These are phyloP conservation scores for Tricholoma flavovirens DNA, from an alignment of 768 basidiomycete species.

Conservation along the genomic window DNA sequence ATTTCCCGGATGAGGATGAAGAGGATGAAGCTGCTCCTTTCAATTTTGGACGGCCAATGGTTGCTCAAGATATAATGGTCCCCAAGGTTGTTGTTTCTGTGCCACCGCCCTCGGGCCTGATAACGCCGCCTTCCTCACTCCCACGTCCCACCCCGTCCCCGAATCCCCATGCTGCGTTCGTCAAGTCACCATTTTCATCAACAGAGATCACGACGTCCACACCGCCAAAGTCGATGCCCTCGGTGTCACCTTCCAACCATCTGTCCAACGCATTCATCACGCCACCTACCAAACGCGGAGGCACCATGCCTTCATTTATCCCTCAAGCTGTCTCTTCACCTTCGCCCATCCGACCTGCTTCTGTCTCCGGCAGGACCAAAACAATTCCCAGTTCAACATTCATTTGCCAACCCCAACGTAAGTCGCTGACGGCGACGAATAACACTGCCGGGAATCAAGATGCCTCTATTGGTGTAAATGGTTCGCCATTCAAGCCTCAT, in stretches of 20 bases:
- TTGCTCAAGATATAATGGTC: not conserved
- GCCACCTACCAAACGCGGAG: slow-evolving; percentile 49
- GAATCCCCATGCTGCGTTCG: slow-evolving; percentile 37
- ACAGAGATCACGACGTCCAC: slow-evolving; percentile 23
- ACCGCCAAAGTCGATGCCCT: slow-evolving; percentile 23
- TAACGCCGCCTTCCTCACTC: slow-evolving; percentile 27
- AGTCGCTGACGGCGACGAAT: slow-evolving; percentile 26
- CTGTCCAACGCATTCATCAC: slow-evolving; percentile 36
- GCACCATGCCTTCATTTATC: slow-evolving; percentile 48
- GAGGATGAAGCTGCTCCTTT: slow-evolving; percentile 8
- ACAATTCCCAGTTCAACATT: slow-evolving; percentile 32
- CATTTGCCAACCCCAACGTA: slow-evolving; percentile 39
- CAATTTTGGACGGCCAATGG: slow-evolving; percentile 9
- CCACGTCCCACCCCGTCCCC: slow-evolving; percentile 39
- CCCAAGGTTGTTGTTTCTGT: slow-evolving; percentile 4
- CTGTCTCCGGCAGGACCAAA: slow-evolving; percentile 26
- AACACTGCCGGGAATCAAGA: slow-evolving; percentile 21
- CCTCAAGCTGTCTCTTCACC: slow-evolving; percentile 52
- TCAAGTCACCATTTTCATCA: slow-evolving; percentile 29
- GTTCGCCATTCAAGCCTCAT: slow-evolving; percentile 56
- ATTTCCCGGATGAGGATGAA: slow-evolving; percentile 26
- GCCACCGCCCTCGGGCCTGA: slow-evolving; percentile 9
- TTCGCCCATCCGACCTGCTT: slow-evolving; percentile 29
- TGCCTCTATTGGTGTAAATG: slow-evolving; percentile 31
- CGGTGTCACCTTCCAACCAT: slow-evolving; percentile 21